Base-by-base conservation (phyloP, 371 early-diverging fungal species). In the Apophysomyces sp. region DNA sequence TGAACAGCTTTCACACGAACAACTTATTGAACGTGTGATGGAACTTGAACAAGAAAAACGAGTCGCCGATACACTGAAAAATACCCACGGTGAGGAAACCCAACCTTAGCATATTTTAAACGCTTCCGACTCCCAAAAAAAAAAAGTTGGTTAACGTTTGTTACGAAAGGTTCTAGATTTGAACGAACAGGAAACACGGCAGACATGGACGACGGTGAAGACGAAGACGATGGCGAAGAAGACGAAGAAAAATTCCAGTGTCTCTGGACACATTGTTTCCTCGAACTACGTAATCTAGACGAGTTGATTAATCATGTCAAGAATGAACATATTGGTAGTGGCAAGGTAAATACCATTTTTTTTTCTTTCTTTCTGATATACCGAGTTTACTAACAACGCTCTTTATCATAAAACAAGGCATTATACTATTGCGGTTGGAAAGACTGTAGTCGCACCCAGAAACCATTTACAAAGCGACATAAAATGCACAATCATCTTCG, bases 401-500 rank as follows among this genome's bases (percentile, higher is more conserved):
- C n/a, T n/a, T n/a, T n/a, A n/a, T n/a, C n/a, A n/a, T n/a, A n/a
- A n/a, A n/a, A n/a, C 21, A 18, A 44, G 49, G 49, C 49, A 44
- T 44, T 44, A 44, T 95, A 95, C 72, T 77, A 78, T 51, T 95
- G 96, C 68, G 79, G 80, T 54, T 95, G 96, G 96, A 79, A 83
- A 55, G 89, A 84, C 26, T 95, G 96, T 69, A 78, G 82, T 28
- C 86, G 96, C 41, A 74, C 76, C 60, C 77, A 82, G 62, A 85
- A 86, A 65, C 92, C 94, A 9, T 95, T 95, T 70, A 83, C 90
- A 27, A 94, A 95, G 68, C 78, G 96, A 11, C 96, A 95, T 77
- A 93, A 93, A 72, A 91, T 94, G 85, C 89, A 86, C 55, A 93
- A 94, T 64, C 96, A 96, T 67, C 67, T 91, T 68, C 89, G 96